Evolutionary conservation across 2,329 filamentous ascomycete species (phyloP), one percentile per base, ranked within the genome.

Genomic region (Xenoacremonium recifei): DNA sequence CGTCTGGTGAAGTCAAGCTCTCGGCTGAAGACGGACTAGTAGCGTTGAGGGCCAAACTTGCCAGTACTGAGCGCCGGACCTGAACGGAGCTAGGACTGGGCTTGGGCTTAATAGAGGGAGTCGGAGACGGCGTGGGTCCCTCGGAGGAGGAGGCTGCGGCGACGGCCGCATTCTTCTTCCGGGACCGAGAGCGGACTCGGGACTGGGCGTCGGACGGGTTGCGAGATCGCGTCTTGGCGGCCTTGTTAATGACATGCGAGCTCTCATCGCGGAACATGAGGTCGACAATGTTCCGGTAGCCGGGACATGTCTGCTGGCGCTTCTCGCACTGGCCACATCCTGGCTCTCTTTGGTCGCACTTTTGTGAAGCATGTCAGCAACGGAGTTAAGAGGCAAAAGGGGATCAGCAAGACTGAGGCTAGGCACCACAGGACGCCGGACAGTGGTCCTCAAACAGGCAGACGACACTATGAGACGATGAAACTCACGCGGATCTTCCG

Each of bases 211-310:
- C 12, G 6, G 29, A 31, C 7, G 6, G 29, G 23, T 51, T 55
- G 39, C 57, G 58, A 16, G 56, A 50, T 19, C 58, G 54, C 37
- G 46, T 51, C 42, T 66, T 67, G 39, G 66, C 69, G 34, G 71
- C 73, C 60, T 76, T 78, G 51, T 72, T 70, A 50, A 75, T 76
- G 41, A 80, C 76, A 54, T 76, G 73, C 21, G 68, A 70, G 48
- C 73, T 80, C 57, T 80, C 73, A 52, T 80, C 74, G 31, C 76
- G 71, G 50, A 80, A 80, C 67, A 80, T 77, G 46, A 80, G 67
- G 49, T 80, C 76, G 30, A 77, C 69, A 36, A 74, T 64, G 47
- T 76, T 75, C 32, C 76, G 66, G 51, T 80, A 80, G 41, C 77
- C 77, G 21, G 76, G 76, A 44, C 77, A 80, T 60, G 60, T 45